Percentiles rank a stretch among this genome's conserved stretches.
Evolutionary conservation across 129 eudicot genomes (phyloP).

Genomic region (Silybum marianum): DNA sequence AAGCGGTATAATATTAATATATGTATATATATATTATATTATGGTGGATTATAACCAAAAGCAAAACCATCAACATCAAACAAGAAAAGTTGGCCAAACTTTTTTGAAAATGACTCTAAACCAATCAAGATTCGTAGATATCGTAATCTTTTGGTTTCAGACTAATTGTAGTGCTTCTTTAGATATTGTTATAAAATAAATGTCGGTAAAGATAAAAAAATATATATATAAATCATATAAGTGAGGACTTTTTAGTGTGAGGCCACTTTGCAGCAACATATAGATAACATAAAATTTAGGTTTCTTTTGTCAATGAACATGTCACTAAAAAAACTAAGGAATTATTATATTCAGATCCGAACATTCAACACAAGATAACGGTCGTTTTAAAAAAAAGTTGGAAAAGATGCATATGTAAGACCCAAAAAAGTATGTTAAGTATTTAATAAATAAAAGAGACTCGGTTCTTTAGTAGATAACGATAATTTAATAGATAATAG

Average conservation of each 20-base stretch:
- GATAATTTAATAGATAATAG: background rate
- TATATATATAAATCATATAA: no score
- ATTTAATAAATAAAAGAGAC: no score
- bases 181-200: background rate
- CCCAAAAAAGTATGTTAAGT: no score
- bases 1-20: no score
- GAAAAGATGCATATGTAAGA: no score
- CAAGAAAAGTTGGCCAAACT: slow-evolving; percentile 23
- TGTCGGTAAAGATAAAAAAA: background rate
- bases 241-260: background rate
- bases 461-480: no score
- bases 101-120: slow-evolving; percentile 22
- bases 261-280: no score
- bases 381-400: no score
- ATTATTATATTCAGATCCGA: no score
- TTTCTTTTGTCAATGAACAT: background rate
- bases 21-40: no score
- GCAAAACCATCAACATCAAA: slow-evolving; percentile 25
- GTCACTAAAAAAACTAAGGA: background rate
- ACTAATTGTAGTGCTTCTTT: background rate
- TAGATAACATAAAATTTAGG: no score
- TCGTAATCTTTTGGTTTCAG: background rate
- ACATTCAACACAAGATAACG: no score
- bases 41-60: slow-evolving; percentile 13
- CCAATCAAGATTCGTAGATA: slow-evolving; percentile 16